Base-by-base conservation (phyloP, 306 rosid genomes). In the Elaeagnus macrophylla region DNA sequence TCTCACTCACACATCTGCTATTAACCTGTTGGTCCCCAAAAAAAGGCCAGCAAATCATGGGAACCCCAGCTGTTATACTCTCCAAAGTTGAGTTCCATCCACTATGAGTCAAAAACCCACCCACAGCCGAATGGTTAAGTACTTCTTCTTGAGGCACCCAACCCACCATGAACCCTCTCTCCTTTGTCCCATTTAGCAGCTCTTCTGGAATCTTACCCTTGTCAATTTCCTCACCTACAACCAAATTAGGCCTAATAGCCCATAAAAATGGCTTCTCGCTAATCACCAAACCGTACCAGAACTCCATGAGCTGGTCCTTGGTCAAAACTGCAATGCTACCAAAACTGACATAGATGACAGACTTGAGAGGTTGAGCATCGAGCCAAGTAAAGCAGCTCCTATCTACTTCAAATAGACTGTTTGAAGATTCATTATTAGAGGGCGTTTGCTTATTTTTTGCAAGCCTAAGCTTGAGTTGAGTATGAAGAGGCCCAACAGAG, bases 141-240 rank as follows among this genome's bases (percentile, higher is more conserved):
- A 82, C 82, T 45, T 78, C 78, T 57, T 64, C 72, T 73, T 78
- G 80, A 3, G 82, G 84, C 39, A 64, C 78, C 88, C 88, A 82
- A 0, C 14, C 74, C 13, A 75, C 76, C 0, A 65, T 67, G n/a
- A 12, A 67, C 4, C 82, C 77, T 0, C 69, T 54, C 40, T 72
- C 74, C 18, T 19, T 64, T 0, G 78, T 75, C 55, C 51, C 69
- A 12, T 70, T 72, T 37, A 20, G 32, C n/a, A 81, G 6, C 44
- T 71, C 75, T 10, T 14, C 48, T 0, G 67, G 64, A n/a, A 59
- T 13, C 0, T 5, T 1, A 7, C 60, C 48, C 0, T 25, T 39
- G 6, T 14, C 43, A 0, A 4, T 25, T 0, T 32, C 52, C 45
- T 62, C 16, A 19, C 9, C 38, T 5, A 9, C 10, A 13, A 67